Evolutionary conservation across 1,139 yeast species (phyloP).

Genomic region (Geotrichum fermentans): DNA sequence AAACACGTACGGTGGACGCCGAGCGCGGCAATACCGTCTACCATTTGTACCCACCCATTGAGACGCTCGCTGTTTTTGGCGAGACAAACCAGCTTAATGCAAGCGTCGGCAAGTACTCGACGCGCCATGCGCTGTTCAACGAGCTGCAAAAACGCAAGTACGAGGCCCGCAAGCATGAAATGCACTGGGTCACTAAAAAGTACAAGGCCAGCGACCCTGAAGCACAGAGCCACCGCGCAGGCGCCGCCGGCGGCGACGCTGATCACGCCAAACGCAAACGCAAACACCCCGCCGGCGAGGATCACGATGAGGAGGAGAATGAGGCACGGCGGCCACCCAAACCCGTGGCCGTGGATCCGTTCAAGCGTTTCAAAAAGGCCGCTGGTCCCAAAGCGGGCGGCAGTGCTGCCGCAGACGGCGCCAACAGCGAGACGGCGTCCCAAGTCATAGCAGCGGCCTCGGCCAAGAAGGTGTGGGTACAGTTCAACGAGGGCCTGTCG

Average conservation of each 20-base stretch:
- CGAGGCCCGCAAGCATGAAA: conserved; percentile 14
- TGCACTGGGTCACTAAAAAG: conserved; percentile 14
- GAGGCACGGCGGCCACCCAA: not conserved
- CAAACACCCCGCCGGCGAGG: not conserved
- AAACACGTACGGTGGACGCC: conserved; percentile 5
- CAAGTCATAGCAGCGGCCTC: not conserved
- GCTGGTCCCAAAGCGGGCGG: not conserved
- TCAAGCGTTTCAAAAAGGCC: conserved; percentile 4
- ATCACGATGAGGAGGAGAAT: not conserved
- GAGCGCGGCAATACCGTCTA: conserved; percentile 22
- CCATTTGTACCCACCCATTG: conserved; percentile 35
- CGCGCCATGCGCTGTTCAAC: conserved; percentile 29
- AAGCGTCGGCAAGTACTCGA: conserved; percentile 32
- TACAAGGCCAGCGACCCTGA: conserved; percentile 15
- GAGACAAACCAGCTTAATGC: conserved; percentile 26
- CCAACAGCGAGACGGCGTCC: not conserved
- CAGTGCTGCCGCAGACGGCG: not conserved
- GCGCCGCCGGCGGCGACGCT: not conserved
- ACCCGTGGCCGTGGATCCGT: not conserved
- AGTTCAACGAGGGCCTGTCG: conserved; percentile 88
- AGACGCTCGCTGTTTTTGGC: conserved; percentile 31
- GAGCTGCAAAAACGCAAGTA: conserved; percentile 21
- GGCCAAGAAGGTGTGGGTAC: conserved; percentile 63
- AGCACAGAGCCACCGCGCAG: not conserved
- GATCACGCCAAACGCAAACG: not conserved